Conservation (phyloP, 2,329 filamentous ascomycete species). For the Didymella arachidicola region DNA sequence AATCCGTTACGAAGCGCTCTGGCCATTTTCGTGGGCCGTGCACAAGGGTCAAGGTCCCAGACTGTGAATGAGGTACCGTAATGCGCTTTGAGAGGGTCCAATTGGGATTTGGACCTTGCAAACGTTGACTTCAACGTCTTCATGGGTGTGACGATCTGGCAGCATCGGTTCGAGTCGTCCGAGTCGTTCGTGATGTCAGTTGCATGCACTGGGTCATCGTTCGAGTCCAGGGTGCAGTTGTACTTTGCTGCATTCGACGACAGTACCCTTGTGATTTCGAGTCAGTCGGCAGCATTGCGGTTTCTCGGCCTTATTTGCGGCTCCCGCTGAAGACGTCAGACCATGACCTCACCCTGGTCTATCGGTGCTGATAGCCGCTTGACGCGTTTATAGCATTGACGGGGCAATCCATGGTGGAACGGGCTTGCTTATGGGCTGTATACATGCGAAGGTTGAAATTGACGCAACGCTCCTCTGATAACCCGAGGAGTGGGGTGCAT, state of each 20-base stretch:
- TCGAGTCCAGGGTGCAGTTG: conserved; percentile 1
- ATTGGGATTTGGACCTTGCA: neutral
- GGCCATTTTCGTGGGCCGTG: neutral
- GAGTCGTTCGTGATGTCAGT: conserved; percentile 12
- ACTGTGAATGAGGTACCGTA: neutral
- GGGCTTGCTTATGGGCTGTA: neutral
- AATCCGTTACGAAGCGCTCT: neutral
- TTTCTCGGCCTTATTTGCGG: conserved; percentile 16
- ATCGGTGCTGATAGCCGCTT: neutral
- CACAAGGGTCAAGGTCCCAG: neutral
- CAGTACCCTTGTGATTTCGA: conserved; percentile 7
- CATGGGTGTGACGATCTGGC: conserved; percentile 5
- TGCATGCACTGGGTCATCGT: conserved; percentile 17
- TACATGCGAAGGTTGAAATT: neutral
- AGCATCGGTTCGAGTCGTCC: conserved; percentile 1
- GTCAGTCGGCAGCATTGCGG: conserved; percentile 12
- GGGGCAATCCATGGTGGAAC: neutral
- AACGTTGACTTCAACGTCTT: neutral
- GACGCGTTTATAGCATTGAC: neutral
- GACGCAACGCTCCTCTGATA: neutral
- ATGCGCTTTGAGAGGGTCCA: neutral
- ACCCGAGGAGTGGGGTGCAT: neutral
- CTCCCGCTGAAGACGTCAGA: neutral
- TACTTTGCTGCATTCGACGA: neutral
- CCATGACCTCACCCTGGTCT: neutral